Percentiles rank a stretch among this genome's conserved stretches.
Conservation (phyloP, 2,329 filamentous ascomycete species). For the Colletotrichum neosansevieriae region DNA sequence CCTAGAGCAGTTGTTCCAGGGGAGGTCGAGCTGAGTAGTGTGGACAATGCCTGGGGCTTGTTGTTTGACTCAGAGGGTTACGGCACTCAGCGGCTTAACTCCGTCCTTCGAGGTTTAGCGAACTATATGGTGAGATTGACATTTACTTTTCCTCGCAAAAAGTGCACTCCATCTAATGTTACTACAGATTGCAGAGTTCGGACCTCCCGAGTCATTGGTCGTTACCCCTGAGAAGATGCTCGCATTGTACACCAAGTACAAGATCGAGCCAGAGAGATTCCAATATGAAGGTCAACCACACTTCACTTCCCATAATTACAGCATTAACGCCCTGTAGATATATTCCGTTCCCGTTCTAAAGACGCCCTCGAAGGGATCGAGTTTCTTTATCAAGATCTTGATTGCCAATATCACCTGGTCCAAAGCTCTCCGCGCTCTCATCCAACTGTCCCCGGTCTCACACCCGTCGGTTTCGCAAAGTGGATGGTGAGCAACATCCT, state of each 20-base stretch:
- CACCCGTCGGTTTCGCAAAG: conserved; percentile 73
- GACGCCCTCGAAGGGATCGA: conserved; percentile 65
- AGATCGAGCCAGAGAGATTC: conserved; percentile 73
- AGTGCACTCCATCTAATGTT: background rate
- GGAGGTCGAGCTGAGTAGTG: conserved; percentile 61
- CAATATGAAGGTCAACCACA: conserved; percentile 72
- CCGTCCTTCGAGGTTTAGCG: conserved; percentile 80
- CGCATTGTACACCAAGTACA: conserved; percentile 77
- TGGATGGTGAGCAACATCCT: conserved; percentile 82
- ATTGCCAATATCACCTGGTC: conserved; percentile 74
- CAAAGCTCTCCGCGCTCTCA: conserved; percentile 63
- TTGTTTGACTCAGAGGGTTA: conserved; percentile 77
- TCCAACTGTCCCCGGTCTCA: conserved; percentile 74
- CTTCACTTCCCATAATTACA: background rate
- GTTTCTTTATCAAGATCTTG: conserved; percentile 66
- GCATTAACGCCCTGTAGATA: conserved; percentile 51
- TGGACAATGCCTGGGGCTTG: conserved; percentile 81
- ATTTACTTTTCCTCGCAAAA: background rate
- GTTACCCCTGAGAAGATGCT: conserved; percentile 82
- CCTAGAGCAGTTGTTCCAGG: background rate
- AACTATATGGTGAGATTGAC: conserved; percentile 72
- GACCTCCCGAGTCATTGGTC: conserved; percentile 61
- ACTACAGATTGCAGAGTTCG: conserved; percentile 48
- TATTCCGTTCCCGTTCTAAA: conserved; percentile 60
- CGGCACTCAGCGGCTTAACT: conserved; percentile 75